A percentile compares a stretch with the other conserved stretches of the same genome.
Evolutionary conservation across 1,284 basidiomycete genomes (phyloP).

Genomic region (Ustilago loliicola): DNA sequence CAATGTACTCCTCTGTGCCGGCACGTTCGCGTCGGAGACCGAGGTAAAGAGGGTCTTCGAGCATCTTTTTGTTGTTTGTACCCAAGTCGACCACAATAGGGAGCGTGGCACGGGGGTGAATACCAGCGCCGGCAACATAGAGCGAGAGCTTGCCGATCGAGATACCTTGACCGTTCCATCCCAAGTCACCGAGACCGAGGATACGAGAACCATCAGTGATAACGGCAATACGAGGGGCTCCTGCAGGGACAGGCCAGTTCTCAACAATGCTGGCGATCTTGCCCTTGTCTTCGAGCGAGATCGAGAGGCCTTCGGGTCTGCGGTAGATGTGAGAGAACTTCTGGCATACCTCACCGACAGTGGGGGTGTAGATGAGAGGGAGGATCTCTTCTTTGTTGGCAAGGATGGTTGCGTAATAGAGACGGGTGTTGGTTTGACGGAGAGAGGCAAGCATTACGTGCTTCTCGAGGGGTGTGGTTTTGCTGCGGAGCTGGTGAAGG

Average conservation of each 20-base stretch:
- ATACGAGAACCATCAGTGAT: constrained; percentile 87
- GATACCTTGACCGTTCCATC: constrained; percentile 81
- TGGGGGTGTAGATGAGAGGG: constrained; percentile 88
- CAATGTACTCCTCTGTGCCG: constrained; percentile 71
- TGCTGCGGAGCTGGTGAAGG: constrained; percentile 79
- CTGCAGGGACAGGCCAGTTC: constrained; percentile 79
- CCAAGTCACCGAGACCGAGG: constrained; percentile 89
- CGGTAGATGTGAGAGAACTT: constrained; percentile 80
- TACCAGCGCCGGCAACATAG: constrained; percentile 89
- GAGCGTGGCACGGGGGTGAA: constrained; percentile 85
- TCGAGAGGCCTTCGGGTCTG: constrained; percentile 76
- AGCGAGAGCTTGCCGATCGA: constrained; percentile 92
- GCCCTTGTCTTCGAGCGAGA: constrained; percentile 78
- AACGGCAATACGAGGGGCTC: constrained; percentile 70
- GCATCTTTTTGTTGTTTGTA: constrained; percentile 84
- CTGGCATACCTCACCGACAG: constrained; percentile 89
- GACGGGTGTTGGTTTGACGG: constrained; percentile 79
- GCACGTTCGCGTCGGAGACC: constrained; percentile 75
- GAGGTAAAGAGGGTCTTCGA: constrained; percentile 90
- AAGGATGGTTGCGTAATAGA: constrained; percentile 77
- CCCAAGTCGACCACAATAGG: constrained; percentile 81
- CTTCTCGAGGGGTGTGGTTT: constrained; percentile 79
- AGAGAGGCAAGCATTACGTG: constrained; percentile 84
- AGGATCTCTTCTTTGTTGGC: constrained; percentile 76
- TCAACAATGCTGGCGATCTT: constrained; percentile 79